Base-by-base conservation (phyloP, 129 eudicot genomes). In the Deinandra increscens region DNA sequence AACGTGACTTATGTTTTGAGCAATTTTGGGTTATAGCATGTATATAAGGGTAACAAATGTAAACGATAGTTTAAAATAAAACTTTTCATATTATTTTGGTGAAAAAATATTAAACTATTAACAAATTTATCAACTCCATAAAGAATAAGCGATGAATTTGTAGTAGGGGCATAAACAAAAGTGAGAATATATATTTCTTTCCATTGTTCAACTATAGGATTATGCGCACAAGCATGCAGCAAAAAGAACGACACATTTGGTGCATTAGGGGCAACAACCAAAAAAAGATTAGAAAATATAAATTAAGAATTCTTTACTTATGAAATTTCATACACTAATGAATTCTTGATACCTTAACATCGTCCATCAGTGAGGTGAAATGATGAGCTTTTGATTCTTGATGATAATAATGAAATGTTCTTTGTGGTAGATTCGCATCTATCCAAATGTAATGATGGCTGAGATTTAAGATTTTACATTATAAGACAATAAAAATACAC, bases 171-270 rank as follows among this genome's bases (percentile, higher is more conserved):
- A n/a, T n/a, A n/a, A n/a, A n/a, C n/a, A n/a, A n/a, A n/a, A n/a
- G n/a, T n/a, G n/a, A n/a, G n/a, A n/a, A n/a, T n/a, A n/a, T n/a
- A n/a, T n/a, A n/a, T n/a, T n/a, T n/a, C n/a, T n/a, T n/a, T n/a
- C n/a, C n/a, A n/a, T n/a, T n/a, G 97, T 80, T 89, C 95, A 71
- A 75, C 88, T 38, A 97, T 75, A 55, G 98, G 98, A 78, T 93
- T 93, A 81, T 93, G 98, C 61, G 98, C 98, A 77, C 98, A 93
- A 64, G 98, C 98, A 83, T 93, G 98, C 77, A 93, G 98, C 79
- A 93, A 74, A 78, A 93, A 89, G 81, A 93, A 84, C 42, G 98
- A 89, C 11, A 95, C 97, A 64, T 87, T 86, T 66, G 98, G 98
- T 41, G 98, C 98, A 86, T 89, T 92, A 96, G 88, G 80, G 23